Conservation (phyloP, 1,284 basidiomycete genomes). For the Puccinia coronata region DNA sequence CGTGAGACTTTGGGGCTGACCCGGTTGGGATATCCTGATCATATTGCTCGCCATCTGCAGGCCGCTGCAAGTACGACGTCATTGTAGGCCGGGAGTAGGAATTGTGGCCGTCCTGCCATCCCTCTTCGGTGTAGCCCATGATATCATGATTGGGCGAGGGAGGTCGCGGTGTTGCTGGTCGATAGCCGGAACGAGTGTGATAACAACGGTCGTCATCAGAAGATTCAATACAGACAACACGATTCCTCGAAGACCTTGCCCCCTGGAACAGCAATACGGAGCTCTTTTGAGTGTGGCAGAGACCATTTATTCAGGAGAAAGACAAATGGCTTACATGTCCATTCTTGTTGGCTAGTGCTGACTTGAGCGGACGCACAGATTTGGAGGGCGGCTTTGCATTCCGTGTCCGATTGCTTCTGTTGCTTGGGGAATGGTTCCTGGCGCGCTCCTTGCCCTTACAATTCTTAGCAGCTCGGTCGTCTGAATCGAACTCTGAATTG, state of each 20-base stretch:
- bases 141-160: background rate
- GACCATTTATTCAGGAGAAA: background rate
- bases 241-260: background rate
- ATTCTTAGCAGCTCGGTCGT: background rate
- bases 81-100: constrained; percentile 3
- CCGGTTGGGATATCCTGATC: background rate
- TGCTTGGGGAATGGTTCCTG: background rate
- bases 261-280: background rate
- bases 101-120: background rate
- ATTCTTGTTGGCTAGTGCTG: background rate
- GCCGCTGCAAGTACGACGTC: constrained; percentile 13
- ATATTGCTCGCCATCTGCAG: background rate
- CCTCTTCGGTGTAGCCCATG: background rate
- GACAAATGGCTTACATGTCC: background rate
- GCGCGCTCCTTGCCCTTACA: background rate
- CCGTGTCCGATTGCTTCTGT: background rate
- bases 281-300: no score
- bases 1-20: background rate
- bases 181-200: constrained; percentile 8
- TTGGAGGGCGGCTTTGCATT: background rate
- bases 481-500: background rate
- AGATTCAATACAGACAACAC: background rate
- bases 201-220: background rate
- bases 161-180: background rate
- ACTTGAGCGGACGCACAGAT: constrained; percentile 1